These are phyloP conservation scores for Peltaster fructicola DNA, from an alignment of 2,329 filamentous ascomycete genomes.

Conservation along the genomic window DNA sequence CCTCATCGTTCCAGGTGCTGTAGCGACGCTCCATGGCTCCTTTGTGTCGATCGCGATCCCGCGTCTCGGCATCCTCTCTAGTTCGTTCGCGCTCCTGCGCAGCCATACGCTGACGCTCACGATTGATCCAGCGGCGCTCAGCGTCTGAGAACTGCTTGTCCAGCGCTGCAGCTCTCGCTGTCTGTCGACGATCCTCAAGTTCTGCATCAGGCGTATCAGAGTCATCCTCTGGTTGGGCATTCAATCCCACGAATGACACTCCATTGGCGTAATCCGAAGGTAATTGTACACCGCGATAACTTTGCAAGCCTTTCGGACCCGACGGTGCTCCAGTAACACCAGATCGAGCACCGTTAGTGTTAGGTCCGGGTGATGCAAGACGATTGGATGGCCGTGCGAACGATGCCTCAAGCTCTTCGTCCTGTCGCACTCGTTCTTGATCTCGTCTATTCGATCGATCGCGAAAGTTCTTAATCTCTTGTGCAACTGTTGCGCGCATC, in stretches of 20 bases:
- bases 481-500: slow-evolving; percentile 86
- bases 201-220: slow-evolving; percentile 78
- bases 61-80: slow-evolving; percentile 58
- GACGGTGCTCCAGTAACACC: slow-evolving; percentile 61
- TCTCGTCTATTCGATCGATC: slow-evolving; percentile 81
- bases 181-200: slow-evolving; percentile 52
- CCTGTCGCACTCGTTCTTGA: slow-evolving; percentile 65
- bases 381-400: slow-evolving; percentile 41
- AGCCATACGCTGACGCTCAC: slow-evolving; percentile 66
- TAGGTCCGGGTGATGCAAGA: slow-evolving; percentile 49
- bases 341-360: slow-evolving; percentile 58
- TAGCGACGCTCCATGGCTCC: slow-evolving; percentile 55
- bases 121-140: slow-evolving; percentile 77
- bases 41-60: slow-evolving; percentile 43
- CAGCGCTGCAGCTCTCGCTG: slow-evolving; percentile 55
- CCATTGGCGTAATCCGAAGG: slow-evolving; percentile 60
- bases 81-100: slow-evolving; percentile 73
- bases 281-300: slow-evolving; percentile 40
- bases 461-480: slow-evolving; percentile 85
- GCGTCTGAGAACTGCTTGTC: slow-evolving; percentile 72
- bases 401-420: slow-evolving; percentile 81
- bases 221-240: slow-evolving; percentile 59
- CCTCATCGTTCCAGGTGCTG: slow-evolving; percentile 74
- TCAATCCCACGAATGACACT: slow-evolving; percentile 59
- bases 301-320: slow-evolving; percentile 46